Evolutionary conservation across 176 grass and related monocot species (phyloP).

Genomic region (Tuctoria greenei): DNA sequence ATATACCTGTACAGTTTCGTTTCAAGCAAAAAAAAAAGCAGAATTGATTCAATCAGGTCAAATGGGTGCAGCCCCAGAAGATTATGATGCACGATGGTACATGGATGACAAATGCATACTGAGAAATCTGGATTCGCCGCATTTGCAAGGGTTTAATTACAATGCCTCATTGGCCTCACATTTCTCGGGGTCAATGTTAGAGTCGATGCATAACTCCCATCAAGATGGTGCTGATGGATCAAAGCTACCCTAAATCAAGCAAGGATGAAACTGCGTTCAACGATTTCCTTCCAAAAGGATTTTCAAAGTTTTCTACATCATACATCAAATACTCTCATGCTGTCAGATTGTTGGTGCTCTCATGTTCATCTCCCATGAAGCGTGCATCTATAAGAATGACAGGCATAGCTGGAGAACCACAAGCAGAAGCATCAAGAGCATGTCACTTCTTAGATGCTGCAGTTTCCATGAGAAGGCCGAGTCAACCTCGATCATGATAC

Average conservation of each 20-base stretch:
- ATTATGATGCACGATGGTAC: neutral
- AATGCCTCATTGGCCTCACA: neutral
- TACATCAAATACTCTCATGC: conserved; percentile 42
- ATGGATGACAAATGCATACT: neutral
- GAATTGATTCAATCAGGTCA: neutral
- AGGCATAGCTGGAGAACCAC: conserved; percentile 47
- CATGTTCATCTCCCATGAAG: neutral
- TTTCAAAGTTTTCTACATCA: conserved; percentile 42
- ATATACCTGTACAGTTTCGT: neutral
- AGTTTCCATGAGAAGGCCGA: conserved; percentile 58
- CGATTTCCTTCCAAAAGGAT: neutral
- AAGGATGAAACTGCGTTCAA: neutral
- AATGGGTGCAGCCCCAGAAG: neutral
- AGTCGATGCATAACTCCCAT: conserved; percentile 22
- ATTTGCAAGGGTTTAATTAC: neutral
- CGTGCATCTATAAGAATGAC: conserved; percentile 27
- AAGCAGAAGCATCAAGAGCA: conserved; percentile 36
- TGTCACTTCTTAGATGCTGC: conserved; percentile 4
- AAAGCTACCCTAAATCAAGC: conserved; percentile 36
- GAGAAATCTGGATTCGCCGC: neutral
- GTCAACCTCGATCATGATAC: conserved; percentile 82
- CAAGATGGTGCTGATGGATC: conserved; percentile 11
- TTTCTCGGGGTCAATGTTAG: conserved; percentile 11
- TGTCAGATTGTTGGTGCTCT: conserved; percentile 34
- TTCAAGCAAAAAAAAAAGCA: neutral